phyloP scores from a whole-genome alignment of 139 green algal species.

The Volvox africanus region DNA sequence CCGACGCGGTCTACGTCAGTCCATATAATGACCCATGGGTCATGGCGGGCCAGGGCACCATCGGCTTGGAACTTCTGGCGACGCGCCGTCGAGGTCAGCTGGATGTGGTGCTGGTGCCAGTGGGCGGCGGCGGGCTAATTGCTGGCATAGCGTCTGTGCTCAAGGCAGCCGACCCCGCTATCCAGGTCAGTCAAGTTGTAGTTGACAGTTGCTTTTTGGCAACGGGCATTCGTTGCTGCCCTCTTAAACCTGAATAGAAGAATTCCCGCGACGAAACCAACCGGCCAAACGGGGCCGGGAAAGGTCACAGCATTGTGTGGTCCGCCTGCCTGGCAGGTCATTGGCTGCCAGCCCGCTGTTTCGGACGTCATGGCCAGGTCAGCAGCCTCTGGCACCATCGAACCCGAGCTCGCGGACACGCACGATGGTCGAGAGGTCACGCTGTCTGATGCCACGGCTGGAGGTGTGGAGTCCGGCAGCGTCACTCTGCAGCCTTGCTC shows the following conservation, averaged over 20 bases:
- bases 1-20: slow-evolving; percentile 56
- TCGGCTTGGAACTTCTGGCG: slow-evolving; percentile 73
- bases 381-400: slow-evolving; percentile 54
- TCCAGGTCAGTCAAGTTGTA: slow-evolving; percentile 21
- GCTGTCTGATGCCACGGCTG: slow-evolving; percentile 71
- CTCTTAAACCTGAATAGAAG: too few species aligned
- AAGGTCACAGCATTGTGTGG: too few species aligned
- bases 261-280: too few species aligned
- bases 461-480: slow-evolving; percentile 65
- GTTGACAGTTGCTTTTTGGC: too few species aligned
- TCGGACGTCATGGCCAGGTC: slow-evolving; percentile 69
- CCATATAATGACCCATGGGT: slow-evolving; percentile 77
- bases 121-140: slow-evolving; percentile 79
- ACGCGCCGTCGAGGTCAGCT: slow-evolving; percentile 45
- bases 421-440: slow-evolving; percentile 47
- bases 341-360: slow-evolving; percentile 70
- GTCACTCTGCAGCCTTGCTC: slow-evolving; percentile 69
- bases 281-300: too few species aligned
- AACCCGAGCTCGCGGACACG: not conserved
- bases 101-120: slow-evolving; percentile 73
- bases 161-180: slow-evolving; percentile 59
- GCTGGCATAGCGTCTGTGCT: slow-evolving; percentile 70
- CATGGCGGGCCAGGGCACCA: slow-evolving; percentile 70
- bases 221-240: too few species aligned
- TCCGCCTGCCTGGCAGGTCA: slow-evolving; percentile 27